phyloP scores from a whole-genome alignment of 139 green algal genomes.

The Diplosphaera chodatii region DNA sequence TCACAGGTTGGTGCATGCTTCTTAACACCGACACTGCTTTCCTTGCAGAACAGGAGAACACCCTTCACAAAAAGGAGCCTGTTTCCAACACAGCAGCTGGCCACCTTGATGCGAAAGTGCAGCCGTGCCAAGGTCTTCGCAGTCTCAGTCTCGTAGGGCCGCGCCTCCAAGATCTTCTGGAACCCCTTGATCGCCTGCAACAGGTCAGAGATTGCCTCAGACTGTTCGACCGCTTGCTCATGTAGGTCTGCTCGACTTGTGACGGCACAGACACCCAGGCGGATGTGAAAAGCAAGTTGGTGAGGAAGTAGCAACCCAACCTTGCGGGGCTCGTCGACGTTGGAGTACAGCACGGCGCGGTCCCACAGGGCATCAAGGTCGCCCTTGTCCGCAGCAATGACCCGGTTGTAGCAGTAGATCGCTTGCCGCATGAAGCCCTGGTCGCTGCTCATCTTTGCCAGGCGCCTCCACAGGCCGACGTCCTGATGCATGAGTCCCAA shows the following conservation, averaged over 20 bases:
- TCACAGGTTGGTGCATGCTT: no score
- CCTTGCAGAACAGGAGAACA: no score
- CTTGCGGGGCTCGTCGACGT: constrained; percentile 38
- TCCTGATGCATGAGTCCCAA: no score
- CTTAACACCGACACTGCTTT: no score
- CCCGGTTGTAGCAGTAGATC: constrained; percentile 81
- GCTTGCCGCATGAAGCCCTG: constrained; percentile 69
- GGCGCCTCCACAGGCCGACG: constrained; percentile 66
- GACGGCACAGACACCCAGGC: no score
- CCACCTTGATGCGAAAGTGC: constrained; percentile 34
- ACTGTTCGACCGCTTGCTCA: no score
- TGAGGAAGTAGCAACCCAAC: not conserved
- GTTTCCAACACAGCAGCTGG: no score
- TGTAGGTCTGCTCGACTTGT: no score
- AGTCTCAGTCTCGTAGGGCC: constrained; percentile 44
- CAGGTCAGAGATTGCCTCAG: no score
- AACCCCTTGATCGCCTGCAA: constrained; percentile 30
- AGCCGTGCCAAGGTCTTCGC: constrained; percentile 63
- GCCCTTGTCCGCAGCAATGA: constrained; percentile 27
- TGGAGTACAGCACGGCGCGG: constrained; percentile 57
- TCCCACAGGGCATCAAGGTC: constrained; percentile 68
- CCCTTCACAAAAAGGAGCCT: no score
- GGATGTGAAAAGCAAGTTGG: no score
- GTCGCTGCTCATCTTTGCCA: constrained; percentile 61
- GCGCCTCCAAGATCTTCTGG: constrained; percentile 14